Conservation (phyloP, 148 eudicot genomes). For the Rhododendron henanense region DNA sequence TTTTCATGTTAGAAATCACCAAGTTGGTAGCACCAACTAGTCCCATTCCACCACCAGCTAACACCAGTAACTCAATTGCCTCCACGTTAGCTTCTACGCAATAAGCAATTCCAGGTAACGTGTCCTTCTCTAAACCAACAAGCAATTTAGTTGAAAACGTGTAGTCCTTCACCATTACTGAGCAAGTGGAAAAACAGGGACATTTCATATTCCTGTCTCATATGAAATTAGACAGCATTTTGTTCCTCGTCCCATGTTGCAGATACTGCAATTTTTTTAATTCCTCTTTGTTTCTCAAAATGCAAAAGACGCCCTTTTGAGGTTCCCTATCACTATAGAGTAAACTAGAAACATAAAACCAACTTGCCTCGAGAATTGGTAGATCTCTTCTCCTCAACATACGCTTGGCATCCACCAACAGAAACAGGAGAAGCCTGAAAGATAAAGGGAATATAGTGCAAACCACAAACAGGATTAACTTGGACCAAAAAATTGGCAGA, state of each 20-base stretch:
- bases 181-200: neutral
- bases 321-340: neutral
- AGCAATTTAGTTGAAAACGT: neutral
- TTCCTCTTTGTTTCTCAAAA: neutral
- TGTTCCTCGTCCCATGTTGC: neutral
- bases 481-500: neutral
- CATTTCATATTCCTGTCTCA: neutral
- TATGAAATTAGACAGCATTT: neutral
- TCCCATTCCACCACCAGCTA: neutral
- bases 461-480: neutral
- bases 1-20: neutral
- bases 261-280: neutral
- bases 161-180: neutral
- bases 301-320: neutral
- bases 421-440: constrained; percentile 35
- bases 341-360: neutral
- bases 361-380: constrained; percentile 66
- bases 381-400: constrained; percentile 79
- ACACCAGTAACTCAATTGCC: neutral
- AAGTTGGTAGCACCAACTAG: neutral
- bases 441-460: neutral
- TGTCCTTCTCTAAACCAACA: neutral
- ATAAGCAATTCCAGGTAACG: neutral
- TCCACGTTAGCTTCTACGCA: neutral
- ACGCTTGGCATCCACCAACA: constrained; percentile 65